Evolutionary conservation across 495 filamentous ascomycete genomes (phyloP).

Genomic region (Penicillium nucicola): DNA sequence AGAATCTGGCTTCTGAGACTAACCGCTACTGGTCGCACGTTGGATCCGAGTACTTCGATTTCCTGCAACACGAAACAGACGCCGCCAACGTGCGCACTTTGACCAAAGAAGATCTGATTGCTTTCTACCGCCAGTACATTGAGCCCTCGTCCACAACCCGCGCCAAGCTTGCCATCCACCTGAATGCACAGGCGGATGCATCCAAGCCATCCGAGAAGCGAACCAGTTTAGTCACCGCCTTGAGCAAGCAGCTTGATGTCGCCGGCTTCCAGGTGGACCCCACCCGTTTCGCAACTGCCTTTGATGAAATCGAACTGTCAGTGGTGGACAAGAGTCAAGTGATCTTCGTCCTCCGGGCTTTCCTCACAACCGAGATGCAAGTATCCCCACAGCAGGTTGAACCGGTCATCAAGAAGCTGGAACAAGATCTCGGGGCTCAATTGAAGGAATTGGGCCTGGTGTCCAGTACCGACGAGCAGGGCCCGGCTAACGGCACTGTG

Average conservation of each 20-base stretch:
- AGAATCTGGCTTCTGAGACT: conserved; percentile 86
- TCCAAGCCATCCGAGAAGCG: conserved; percentile 50
- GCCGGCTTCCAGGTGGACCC: conserved; percentile 45
- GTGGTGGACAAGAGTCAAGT: conserved; percentile 42
- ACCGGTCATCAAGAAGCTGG: conserved; percentile 43
- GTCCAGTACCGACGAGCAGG: conserved; percentile 21
- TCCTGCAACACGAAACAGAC: conserved; percentile 75
- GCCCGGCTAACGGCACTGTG: conserved; percentile 30
- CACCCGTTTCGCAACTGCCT: conserved; percentile 38
- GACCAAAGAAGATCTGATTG: conserved; percentile 72
- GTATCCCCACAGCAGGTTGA: conserved; percentile 40
- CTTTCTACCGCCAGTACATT: conserved; percentile 78
- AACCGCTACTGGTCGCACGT: conserved; percentile 81
- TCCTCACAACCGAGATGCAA: conserved; percentile 47
- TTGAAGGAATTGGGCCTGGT: conserved; percentile 40
- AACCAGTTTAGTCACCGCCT: conserved; percentile 44
- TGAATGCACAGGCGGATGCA: conserved; percentile 52
- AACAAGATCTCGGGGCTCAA: conserved; percentile 36
- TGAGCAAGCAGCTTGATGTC: conserved; percentile 51
- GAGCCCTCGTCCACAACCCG: conserved; percentile 67
- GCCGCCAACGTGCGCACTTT: conserved; percentile 69
- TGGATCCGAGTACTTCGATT: conserved; percentile 83
- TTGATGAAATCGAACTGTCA: conserved; percentile 47
- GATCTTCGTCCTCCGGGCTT: conserved; percentile 40
- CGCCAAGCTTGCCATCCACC: conserved; percentile 78